Base-by-base conservation (phyloP, 192 early-diverging fungal genomes). In the Ambispora gerdemannii region DNA sequence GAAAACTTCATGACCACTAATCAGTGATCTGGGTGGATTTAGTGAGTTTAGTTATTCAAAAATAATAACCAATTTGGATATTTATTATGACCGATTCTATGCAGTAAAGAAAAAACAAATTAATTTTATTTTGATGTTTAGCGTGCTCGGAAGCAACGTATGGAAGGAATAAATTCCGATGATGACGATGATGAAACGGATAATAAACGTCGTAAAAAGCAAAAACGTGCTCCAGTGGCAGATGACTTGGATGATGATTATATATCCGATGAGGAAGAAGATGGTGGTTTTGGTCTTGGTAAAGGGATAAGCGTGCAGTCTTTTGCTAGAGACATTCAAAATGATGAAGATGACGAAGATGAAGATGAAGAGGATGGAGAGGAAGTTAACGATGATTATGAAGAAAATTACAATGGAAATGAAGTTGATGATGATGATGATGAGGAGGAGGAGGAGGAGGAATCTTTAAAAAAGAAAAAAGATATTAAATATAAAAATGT, bases 161-260 rank as follows among this genome's bases (percentile, higher is more conserved):
- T 95, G 93, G 83, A 93, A 49, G 94, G 95, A 15, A 68, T 90
- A 47, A 76, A 82, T 36, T 79, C 77, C 0, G 88, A 85, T 0
- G 80, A 80, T 32, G 91, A 90, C 50, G 77, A 83, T 24, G 86
- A 86, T 10, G 75, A 80, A 3, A 82, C 76, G 4, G 84, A 82
- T 43, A 67, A 69, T 11, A 81, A 81, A 51, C 78, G 68, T 27
- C 60, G 50, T 50, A 68, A 67, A 62, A 76, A 19, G 71, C 77
- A n/a, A 70, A 83, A 74, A 76, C 70, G 82, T 6, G 71, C 49
- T 30, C 88, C 85, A 13, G 78, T 88, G 36, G 90, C 80, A 0
- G 92, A 92, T 71, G 86, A 88, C 56, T 71, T 88, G 34, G 89
- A 88, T 47, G 90, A 89, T 38, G 90, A 91, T 59, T 90, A 86